Percentiles rank a stretch among this genome's conserved stretches.
Conservation (phyloP, 169 alveolate species). For the Plasmodium berghei region DNA sequence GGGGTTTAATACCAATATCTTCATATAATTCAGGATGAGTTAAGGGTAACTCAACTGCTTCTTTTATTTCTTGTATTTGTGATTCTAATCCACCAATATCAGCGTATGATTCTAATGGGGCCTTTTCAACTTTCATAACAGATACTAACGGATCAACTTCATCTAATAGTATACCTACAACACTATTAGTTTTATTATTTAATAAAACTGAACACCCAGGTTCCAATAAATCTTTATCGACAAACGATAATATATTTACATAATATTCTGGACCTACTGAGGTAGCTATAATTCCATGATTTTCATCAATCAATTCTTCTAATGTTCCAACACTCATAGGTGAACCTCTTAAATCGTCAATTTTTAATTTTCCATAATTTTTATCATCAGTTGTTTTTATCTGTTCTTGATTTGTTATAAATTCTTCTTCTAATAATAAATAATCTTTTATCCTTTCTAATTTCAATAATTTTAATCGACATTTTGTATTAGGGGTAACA, state of each 20-base stretch:
- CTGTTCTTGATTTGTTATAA: conserved; percentile 91
- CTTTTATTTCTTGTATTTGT: conserved; percentile 95
- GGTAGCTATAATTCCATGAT: conserved; percentile 99
- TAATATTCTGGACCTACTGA: conserved; percentile 98
- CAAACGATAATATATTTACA: conserved; percentile 97
- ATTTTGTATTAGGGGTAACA: conserved; percentile 94
- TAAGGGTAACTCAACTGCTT: conserved; percentile 97
- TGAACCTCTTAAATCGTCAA: conserved; percentile 97
- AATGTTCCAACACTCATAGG: conserved; percentile 98
- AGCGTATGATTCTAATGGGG: conserved; percentile 99
- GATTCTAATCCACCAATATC: conserved; percentile 99
- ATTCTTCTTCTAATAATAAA: conserved; percentile 96
- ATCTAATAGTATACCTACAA: conserved; percentile 98
- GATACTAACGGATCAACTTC: conserved; percentile 98
- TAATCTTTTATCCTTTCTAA: conserved; percentile 96
- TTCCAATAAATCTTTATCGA: conserved; percentile 97
- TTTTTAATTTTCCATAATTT: conserved; percentile 85
- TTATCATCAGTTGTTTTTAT: conserved; percentile 82
- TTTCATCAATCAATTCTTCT: conserved; percentile 98
- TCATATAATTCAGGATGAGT: conserved; percentile 99
- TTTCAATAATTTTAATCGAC: conserved; percentile 94
- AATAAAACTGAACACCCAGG: conserved; percentile 98
- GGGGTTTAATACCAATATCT: conserved; percentile 98
- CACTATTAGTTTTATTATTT: conserved; percentile 95
- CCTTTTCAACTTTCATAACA: conserved; percentile 98